Percentiles rank a stretch among this genome's conserved stretches.
Conservation (phyloP, 768 basidiomycete species). For the Dioszegia aurantiaca region DNA sequence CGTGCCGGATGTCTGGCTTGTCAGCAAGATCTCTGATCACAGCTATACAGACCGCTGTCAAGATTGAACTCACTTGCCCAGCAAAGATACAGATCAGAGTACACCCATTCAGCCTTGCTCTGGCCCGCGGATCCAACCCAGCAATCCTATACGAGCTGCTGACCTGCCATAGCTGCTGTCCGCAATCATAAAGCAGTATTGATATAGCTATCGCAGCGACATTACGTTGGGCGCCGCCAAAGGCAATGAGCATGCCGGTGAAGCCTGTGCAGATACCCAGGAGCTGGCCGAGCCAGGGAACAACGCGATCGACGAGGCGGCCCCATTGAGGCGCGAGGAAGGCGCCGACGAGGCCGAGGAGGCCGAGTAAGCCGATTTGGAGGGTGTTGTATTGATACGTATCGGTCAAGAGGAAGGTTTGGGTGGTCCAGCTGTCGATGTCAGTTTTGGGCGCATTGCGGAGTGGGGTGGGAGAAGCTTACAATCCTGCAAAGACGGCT, state of each 20-base stretch:
- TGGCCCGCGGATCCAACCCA: constrained; percentile 56
- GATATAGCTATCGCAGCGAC: constrained; percentile 69
- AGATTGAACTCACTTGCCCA: constrained; percentile 58
- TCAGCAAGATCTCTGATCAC: too few species aligned
- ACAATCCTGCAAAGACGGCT: constrained; percentile 46
- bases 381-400: constrained; percentile 54
- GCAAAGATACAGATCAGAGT: constrained; percentile 70
- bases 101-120: constrained; percentile 73
- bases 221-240: constrained; percentile 67
- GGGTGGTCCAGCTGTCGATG: constrained; percentile 48
- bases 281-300: constrained; percentile 75
- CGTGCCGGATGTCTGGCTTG: constrained; percentile 67
- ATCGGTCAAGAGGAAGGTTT: constrained; percentile 72
- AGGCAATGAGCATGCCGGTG: constrained; percentile 57
- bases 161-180: constrained; percentile 72
- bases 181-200: constrained; percentile 67
- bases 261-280: constrained; percentile 55
- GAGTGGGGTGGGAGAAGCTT: constrained; percentile 4
- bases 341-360: constrained; percentile 64
- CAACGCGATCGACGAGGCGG: constrained; percentile 64
- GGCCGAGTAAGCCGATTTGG: constrained; percentile 70
- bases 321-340: constrained; percentile 69
- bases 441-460: constrained; percentile 12
- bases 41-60: too few species aligned
- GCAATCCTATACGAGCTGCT: constrained; percentile 62